Percentiles rank a stretch among this genome's conserved stretches.
Conservation (phyloP, 2,329 filamentous ascomycete species). For the Neurospora sp. region DNA sequence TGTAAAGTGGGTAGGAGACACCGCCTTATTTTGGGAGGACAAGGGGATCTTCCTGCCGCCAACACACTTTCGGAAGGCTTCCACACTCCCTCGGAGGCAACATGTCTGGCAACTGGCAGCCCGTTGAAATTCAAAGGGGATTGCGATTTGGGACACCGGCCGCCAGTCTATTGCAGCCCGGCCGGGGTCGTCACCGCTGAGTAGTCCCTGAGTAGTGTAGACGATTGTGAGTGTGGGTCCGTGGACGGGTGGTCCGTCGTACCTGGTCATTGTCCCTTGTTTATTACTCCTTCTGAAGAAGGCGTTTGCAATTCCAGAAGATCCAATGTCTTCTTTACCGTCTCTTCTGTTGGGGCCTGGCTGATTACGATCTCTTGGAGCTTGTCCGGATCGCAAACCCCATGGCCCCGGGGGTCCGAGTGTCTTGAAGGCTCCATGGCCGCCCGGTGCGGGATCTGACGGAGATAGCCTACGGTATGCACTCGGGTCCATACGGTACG, state of each 20-base stretch:
- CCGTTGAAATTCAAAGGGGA: neutral
- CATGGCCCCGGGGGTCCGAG: neutral
- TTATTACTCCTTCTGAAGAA: neutral
- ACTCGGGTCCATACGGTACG: neutral
- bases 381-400: neutral
- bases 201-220: neutral
- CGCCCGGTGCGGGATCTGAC: neutral
- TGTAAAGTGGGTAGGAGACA: slow-evolving; percentile 14
- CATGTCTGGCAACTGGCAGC: neutral
- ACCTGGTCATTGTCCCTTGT: neutral
- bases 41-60: slow-evolving; percentile 18
- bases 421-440: neutral
- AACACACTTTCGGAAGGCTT: slow-evolving; percentile 9
- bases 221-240: neutral
- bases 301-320: neutral
- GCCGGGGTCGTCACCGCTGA: neutral
- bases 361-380: neutral
- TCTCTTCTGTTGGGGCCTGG: neutral
- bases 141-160: no score
- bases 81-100: neutral
- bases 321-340: neutral
- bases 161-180: neutral
- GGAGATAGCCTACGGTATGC: neutral
- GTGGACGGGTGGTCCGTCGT: neutral
- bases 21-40: slow-evolving; percentile 20